Base-by-base conservation (phyloP, 2,329 filamentous ascomycete genomes). In the Aspergillus tanneri region DNA sequence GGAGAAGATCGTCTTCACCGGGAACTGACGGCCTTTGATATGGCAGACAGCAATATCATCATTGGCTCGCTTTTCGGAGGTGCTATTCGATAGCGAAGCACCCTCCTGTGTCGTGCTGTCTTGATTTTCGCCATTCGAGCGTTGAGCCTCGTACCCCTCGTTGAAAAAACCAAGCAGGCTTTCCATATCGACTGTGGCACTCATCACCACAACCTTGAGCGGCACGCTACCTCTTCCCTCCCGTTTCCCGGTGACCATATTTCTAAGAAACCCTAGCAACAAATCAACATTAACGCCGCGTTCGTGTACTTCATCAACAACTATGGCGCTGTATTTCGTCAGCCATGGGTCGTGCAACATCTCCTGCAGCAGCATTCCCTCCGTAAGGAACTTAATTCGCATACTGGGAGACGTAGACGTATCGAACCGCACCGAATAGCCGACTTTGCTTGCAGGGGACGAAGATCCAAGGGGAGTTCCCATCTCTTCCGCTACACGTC, bases 221-320 rank as follows among this genome's bases (percentile, higher is more conserved):
- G 87, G 85, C 23, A 86, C 74, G 4, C 87, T 87, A 6, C 85
- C 84, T 4, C 87, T 82, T 5, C 84, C 84, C 36, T 80, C 76
- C 28, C 81, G 79, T 25, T 68, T 67, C 3, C 70, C 72, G 21
- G 77, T 74, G 1, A 93, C 73, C 38, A 97, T 81, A 52, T 87
- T 86, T 63, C 88, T 88, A 53, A 99, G 66, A 56, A 99, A 97
- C 0, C 93, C 93, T 21, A 95, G 77, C 8, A 96, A 78, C 21
- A 99, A 72, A 72, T 99, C 93, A 6, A 96, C 92, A 65, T 97
- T 95, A 18, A 97, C 82, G 57, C 91, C 95, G 59, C 93, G 80
- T 73, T 99, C 93, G 73, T 99, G 93, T 10, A 99, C 93, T 69
- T 99, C 93, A 70, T 99, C 93, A 6, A 99, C 89, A 14, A 99